Evolutionary conservation across 1,284 basidiomycete species (phyloP).

Genomic region (Trametes pubescens): DNA sequence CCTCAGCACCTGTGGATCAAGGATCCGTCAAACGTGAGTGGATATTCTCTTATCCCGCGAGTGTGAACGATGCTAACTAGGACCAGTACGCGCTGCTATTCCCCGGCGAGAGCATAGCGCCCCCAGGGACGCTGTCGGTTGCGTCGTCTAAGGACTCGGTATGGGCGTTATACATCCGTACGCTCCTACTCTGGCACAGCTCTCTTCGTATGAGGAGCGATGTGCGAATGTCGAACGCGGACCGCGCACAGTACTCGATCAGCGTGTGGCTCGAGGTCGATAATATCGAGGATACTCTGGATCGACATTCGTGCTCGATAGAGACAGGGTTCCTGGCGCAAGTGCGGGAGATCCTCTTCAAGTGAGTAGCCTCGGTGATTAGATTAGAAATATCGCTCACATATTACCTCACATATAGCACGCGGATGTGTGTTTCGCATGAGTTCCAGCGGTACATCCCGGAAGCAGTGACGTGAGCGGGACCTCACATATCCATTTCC

Average conservation of each 20-base stretch:
- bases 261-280: conserved; percentile 77
- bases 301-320: conserved; percentile 67
- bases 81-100: conserved; percentile 69
- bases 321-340: conserved; percentile 72
- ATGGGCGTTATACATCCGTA: conserved; percentile 74
- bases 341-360: conserved; percentile 76
- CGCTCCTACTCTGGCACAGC: conserved; percentile 75
- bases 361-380: conserved; percentile 52
- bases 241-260: conserved; percentile 68
- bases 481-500: not conserved
- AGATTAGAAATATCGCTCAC: too few relatives aligned
- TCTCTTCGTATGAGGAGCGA: conserved; percentile 67
- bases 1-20: conserved; percentile 62
- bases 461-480: conserved; percentile 60
- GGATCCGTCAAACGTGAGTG: conserved; percentile 66
- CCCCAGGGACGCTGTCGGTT: conserved; percentile 40
- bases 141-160: conserved; percentile 58
- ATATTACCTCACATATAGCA: conserved; percentile 47
- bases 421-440: conserved; percentile 72
- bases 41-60: not conserved
- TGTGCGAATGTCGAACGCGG: conserved; percentile 48
- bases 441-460: conserved; percentile 74
- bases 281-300: conserved; percentile 64
- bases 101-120: conserved; percentile 62
- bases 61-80: not conserved